Percentiles rank a stretch among this genome's conserved stretches.
Evolutionary conservation across 2,329 filamentous ascomycete genomes (phyloP).

Genomic region (Knufia fluminis): DNA sequence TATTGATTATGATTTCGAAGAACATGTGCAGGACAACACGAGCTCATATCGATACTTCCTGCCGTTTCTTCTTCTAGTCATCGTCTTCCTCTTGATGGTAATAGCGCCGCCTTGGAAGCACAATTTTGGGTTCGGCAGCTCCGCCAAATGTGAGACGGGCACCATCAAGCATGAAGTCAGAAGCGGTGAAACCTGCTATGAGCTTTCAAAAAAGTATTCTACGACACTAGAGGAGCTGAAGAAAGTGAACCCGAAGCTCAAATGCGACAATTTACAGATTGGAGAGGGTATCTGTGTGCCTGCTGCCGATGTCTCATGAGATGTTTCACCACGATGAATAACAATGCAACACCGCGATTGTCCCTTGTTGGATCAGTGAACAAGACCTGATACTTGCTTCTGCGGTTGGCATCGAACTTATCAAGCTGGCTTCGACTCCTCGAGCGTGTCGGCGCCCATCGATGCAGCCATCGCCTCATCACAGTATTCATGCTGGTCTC

Average conservation of each 20-base stretch:
- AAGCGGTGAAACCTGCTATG: not conserved
- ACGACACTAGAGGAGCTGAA: not conserved
- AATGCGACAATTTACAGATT: not conserved
- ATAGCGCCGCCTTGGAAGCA: slow-evolving; percentile 30
- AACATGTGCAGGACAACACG: not conserved
- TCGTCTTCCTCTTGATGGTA: slow-evolving; percentile 4
- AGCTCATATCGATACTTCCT: not conserved
- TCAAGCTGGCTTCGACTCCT: no score
- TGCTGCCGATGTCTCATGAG: not conserved
- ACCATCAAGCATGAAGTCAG: not conserved
- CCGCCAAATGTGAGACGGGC: not conserved
- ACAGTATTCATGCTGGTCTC: not conserved
- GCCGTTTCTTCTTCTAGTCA: slow-evolving; percentile 1
- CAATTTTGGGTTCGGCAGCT: not conserved
- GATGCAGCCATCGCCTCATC: not conserved
- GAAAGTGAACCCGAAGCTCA: not conserved
- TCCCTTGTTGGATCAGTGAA: not conserved
- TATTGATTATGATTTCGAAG: not conserved
- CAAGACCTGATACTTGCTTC: not conserved
- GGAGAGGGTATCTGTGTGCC: not conserved
- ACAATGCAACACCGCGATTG: no score
- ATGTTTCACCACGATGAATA: not conserved
- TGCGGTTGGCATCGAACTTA: no score
- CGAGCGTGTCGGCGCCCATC: no score
- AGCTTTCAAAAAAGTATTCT: not conserved